These are phyloP conservation scores for Cairneyella variabilis DNA, from an alignment of 495 filamentous ascomycete species.

Conservation along the genomic window DNA sequence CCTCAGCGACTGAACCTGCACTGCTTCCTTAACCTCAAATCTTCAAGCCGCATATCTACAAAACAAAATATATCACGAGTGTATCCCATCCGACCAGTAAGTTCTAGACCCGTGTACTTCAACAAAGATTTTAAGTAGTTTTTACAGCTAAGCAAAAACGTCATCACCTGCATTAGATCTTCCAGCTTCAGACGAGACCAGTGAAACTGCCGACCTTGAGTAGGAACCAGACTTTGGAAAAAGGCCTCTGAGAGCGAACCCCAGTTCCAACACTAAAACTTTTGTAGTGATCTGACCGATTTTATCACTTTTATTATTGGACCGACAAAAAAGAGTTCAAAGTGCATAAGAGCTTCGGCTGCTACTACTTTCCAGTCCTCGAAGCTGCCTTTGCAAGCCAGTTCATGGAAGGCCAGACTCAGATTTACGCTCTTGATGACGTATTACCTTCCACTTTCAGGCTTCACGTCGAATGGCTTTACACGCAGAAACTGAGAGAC, in stretches of 20 bases:
- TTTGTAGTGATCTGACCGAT: background rate
- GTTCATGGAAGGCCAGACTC: background rate
- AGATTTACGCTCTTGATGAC: background rate
- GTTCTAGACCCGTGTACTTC: no score
- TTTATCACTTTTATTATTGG: background rate
- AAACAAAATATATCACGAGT: no score
- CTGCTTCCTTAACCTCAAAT: no score
- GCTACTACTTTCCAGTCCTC: conserved; percentile 2
- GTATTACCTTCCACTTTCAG: background rate
- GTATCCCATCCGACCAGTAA: no score
- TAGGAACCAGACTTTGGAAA: background rate
- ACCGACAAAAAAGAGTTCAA: background rate
- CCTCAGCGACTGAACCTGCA: no score
- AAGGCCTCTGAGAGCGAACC: background rate
- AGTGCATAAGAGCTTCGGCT: conserved; percentile 2
- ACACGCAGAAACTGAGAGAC: background rate
- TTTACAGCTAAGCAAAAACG: no score
- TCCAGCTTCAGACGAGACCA: no score
- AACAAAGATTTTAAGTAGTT: no score
- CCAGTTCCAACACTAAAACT: no score
- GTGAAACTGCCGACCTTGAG: background rate
- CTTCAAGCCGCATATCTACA: no score
- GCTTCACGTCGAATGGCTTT: conserved; percentile 4
- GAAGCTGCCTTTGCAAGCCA: background rate
- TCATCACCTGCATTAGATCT: no score